These are phyloP conservation scores for Mycena alexandri DNA, from an alignment of 768 basidiomycete genomes.

Conservation along the genomic window DNA sequence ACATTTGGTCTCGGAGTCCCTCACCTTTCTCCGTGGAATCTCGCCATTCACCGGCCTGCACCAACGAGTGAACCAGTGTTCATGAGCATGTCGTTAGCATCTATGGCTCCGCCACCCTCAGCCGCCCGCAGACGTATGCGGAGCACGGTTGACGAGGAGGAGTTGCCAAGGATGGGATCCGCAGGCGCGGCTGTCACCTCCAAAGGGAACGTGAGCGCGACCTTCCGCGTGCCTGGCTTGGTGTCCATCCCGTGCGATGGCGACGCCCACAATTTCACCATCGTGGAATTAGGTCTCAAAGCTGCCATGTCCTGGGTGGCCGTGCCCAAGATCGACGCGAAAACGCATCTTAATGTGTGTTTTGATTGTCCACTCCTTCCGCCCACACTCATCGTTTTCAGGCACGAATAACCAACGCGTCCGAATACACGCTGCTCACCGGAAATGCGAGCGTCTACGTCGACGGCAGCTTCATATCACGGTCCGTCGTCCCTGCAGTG, in stretches of 20 bases:
- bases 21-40: constrained; percentile 47
- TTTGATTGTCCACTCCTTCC: background rate
- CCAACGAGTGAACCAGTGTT: background rate
- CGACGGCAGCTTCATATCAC: constrained; percentile 57
- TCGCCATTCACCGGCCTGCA: constrained; percentile 35
- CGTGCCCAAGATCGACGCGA: constrained; percentile 52
- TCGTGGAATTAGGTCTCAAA: constrained; percentile 46
- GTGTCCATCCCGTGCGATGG: constrained; percentile 50
- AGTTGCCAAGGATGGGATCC: constrained; percentile 11
- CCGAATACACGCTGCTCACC: constrained; percentile 52
- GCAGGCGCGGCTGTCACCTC: constrained; percentile 37
- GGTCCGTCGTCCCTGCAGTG: constrained; percentile 48
- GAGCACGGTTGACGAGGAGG: background rate
- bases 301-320: constrained; percentile 53
- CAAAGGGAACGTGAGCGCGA: constrained; percentile 48
- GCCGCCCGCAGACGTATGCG: background rate
- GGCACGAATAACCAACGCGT: constrained; percentile 56
- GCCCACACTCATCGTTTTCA: constrained; percentile 28
- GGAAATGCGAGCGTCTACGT: constrained; percentile 56
- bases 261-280: constrained; percentile 48
- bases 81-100: background rate
- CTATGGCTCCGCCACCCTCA: background rate
- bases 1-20: constrained; percentile 53
- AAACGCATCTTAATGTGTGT: constrained; percentile 47
- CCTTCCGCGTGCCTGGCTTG: constrained; percentile 50